Conservation (phyloP, 257 asterid genomes). For the Penstemon davidsonii region DNA sequence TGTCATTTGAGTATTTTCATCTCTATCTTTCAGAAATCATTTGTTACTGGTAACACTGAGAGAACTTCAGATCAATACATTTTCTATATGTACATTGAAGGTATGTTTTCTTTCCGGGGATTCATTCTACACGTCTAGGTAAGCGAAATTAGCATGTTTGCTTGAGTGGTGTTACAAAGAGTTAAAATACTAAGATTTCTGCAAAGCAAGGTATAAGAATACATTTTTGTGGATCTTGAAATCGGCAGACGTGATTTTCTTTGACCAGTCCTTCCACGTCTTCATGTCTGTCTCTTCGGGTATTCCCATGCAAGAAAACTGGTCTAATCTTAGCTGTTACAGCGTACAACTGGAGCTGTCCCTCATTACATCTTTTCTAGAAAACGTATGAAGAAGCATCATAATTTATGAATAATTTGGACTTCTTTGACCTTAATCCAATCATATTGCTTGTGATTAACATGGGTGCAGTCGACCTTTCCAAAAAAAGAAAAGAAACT, state of each 20-base stretch:
- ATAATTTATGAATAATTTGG: not conserved
- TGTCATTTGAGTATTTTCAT: not conserved
- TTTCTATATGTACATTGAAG: not conserved
- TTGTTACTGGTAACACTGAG: not conserved
- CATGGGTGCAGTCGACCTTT: too few species aligned
- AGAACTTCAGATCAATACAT: slow-evolving; percentile 2
- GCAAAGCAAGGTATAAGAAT: not conserved
- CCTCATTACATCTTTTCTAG: not conserved
- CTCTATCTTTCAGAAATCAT: slow-evolving; percentile 5
- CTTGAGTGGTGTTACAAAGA: too few species aligned
- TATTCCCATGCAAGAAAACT: not conserved
- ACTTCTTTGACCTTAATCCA: not conserved
- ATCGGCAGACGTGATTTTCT: not conserved
- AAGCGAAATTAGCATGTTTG: too few species aligned
- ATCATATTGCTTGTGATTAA: too few species aligned
- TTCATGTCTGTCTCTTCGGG: not conserved
- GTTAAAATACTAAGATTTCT: too few species aligned
- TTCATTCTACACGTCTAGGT: not conserved
- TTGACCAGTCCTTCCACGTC: not conserved
- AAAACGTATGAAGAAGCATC: not conserved
- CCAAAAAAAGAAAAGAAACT: too few species aligned
- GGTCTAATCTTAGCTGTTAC: not conserved
- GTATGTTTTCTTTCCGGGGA: not conserved
- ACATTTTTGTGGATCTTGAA: not conserved
- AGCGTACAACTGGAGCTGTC: not conserved